phyloP scores from a whole-genome alignment of 805 yeast genomes.

The Metschnikowia chrysomelidarum region DNA sequence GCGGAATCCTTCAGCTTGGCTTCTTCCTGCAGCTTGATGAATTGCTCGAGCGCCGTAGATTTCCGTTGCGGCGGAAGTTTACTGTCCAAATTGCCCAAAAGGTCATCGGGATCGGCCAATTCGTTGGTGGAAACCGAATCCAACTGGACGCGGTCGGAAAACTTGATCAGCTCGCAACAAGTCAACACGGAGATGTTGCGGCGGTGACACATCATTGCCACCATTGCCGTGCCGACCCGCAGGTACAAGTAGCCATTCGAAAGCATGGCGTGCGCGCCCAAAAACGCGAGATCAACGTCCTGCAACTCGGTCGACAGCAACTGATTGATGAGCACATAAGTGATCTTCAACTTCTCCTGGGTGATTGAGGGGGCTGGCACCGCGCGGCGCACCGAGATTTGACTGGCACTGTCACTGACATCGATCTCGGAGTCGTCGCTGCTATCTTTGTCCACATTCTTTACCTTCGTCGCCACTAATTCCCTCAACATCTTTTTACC shows the following conservation, averaged over 20 bases:
- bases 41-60: slow-evolving; percentile 65
- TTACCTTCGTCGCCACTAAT: slow-evolving; percentile 46
- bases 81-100: slow-evolving; percentile 47
- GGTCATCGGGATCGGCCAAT: slow-evolving; percentile 75
- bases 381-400: slow-evolving; percentile 12
- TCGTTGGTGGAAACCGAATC: slow-evolving; percentile 96
- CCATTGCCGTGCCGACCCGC: slow-evolving; percentile 90
- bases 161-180: slow-evolving; percentile 92
- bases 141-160: slow-evolving; percentile 90
- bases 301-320: slow-evolving; percentile 71
- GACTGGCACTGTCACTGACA: slow-evolving; percentile 18
- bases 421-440: slow-evolving; percentile 22
- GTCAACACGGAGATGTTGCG: slow-evolving; percentile 92
- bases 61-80: slow-evolving; percentile 55
- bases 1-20: slow-evolving; percentile 38
- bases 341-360: slow-evolving; percentile 61
- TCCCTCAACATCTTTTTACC: slow-evolving; percentile 75
- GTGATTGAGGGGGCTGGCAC: slow-evolving; percentile 28
- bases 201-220: slow-evolving; percentile 87
- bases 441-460: slow-evolving; percentile 1
- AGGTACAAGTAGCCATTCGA: slow-evolving; percentile 92
- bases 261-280: slow-evolving; percentile 96
- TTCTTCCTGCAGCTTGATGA: slow-evolving; percentile 40
- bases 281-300: slow-evolving; percentile 84
- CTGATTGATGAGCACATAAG: slow-evolving; percentile 78